Conservation (phyloP, 2,329 filamentous ascomycete genomes). For the Lasiodiplodia sp. region DNA sequence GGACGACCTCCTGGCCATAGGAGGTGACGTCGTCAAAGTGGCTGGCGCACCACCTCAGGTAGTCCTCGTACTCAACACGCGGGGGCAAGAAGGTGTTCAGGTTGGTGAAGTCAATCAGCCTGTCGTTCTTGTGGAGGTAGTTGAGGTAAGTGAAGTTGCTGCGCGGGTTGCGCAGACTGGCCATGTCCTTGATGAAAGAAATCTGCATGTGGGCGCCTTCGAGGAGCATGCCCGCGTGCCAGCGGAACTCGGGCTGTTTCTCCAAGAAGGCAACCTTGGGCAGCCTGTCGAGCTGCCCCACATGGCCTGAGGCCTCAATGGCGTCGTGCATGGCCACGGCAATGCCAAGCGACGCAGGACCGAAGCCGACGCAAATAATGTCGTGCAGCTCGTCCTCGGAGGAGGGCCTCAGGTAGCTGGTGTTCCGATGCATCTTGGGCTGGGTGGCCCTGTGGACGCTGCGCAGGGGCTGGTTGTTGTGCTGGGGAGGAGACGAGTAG, state of each 20-base stretch:
- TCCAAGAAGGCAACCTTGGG: slow-evolving; percentile 88
- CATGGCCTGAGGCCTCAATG: slow-evolving; percentile 55
- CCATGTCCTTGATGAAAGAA: slow-evolving; percentile 95
- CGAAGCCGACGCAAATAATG: slow-evolving; percentile 90
- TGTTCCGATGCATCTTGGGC: slow-evolving; percentile 32
- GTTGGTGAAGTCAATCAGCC: slow-evolving; percentile 92
- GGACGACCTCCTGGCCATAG: slow-evolving; percentile 80
- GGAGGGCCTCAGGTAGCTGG: slow-evolving; percentile 61
- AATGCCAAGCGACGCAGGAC: slow-evolving; percentile 87
- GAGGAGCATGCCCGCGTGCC: slow-evolving; percentile 95
- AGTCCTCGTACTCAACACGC: slow-evolving; percentile 91
- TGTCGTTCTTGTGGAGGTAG: slow-evolving; percentile 81
- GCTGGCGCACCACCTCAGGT: slow-evolving; percentile 88
- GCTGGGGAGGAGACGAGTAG: slow-evolving; percentile 20
- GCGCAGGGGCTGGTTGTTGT: slow-evolving; percentile 30
- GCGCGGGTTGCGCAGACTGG: slow-evolving; percentile 83
- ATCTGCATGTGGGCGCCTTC: slow-evolving; percentile 97
- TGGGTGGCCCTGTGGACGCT: slow-evolving; percentile 30
- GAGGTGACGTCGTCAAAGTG: slow-evolving; percentile 76
- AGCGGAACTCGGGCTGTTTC: slow-evolving; percentile 81
- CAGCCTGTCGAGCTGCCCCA: slow-evolving; percentile 47
- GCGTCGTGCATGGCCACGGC: slow-evolving; percentile 87
- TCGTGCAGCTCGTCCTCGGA: slow-evolving; percentile 75
- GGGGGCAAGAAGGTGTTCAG: slow-evolving; percentile 86
- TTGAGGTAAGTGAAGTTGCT: slow-evolving; percentile 96